Evolutionary conservation across 169 alveolate genomes (phyloP), one percentile per base, ranked within the genome.

Genomic region (Plasmodium fragile): DNA sequence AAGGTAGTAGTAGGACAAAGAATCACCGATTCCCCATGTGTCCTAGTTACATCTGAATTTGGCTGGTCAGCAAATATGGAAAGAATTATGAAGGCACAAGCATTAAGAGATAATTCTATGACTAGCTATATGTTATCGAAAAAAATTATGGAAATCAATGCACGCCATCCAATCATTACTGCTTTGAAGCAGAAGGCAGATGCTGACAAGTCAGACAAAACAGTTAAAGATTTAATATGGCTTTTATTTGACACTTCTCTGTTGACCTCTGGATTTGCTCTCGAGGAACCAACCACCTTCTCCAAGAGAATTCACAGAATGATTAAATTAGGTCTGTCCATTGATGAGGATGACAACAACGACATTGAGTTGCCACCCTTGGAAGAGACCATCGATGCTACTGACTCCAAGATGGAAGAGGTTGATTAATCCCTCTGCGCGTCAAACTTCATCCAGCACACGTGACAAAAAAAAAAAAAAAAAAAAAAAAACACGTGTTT

Each of bases 61-160:
- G 99, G 99, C 78, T 99, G 99, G 99, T 98, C 99, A 82, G 99
- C 99, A 52, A 99, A 99, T 97, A 99, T 99, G 99, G 99, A 99
- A 96, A 98, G 99, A 93, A 99, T 99, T 96, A 99, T 99, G 99
- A 99, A 98, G 97, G 99, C 99, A 11, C 99, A 99, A 97, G 99
- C 99, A 34, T 99, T 99, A 34, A 98, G 99, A 95, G 99, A 99
- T 96, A 96, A 98, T 93, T 96, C 99, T 83, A 98, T 98, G 99
- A 98, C 99, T 65, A 96, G 96, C 43, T 98, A 97, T 92, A 98
- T 98, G 99, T 96, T 98, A 83, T 97, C 99, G 77, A 99, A 98
- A 98, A 99, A 99, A 98, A 99, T 99, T 93, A 99, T 99, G 99
- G 99, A 99, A 96, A 97, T 99, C 92, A 99, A 99, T 97, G 99